Evolutionary conservation across 108 stramenopile genomes (phyloP), one percentile per base, ranked within the genome.

Genomic region (Pseudonitzschia multistriata): DNA sequence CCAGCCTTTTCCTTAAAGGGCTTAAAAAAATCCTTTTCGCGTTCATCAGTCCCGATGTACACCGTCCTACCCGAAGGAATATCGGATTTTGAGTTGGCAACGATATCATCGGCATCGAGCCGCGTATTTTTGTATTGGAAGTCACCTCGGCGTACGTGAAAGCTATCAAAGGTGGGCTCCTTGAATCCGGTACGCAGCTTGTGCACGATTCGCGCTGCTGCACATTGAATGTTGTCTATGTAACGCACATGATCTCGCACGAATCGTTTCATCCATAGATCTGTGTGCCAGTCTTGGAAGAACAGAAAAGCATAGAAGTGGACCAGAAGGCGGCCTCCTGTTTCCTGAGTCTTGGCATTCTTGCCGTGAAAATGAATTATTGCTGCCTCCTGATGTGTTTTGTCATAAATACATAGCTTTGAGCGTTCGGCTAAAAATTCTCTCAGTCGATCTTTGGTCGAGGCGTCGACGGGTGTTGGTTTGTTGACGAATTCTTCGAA

Each of bases 231-330:
- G 45, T 93, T 91, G 74, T 95, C 96, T 35, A 81, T 74, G 66
- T 95, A 97, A 33, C 96, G 74, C 28, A 96, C 83, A 72, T 93
- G 92, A 72, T 95, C 96, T 37, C 96, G 74, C 1, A 95, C 82
- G 50, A 95, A 93, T 56, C 96, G 76, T 63, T 92, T 89, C 70
- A 70, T 78, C 77, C 77, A 78, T 27, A 90, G 67, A 62, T 93
- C 89, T 57, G 85, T 84, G 56, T 76, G 66, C 86, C 87, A 93
- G 77, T 97, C 96, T 65, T 86, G 87, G 69, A 95, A 96, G 74
- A 93, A 96, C n/a, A 92, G 72, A 53, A 94, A 94, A 5, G 90
- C 85, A 71, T 97, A 97, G 80, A 95, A 95, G 63, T 97, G 96
- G 0, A 90, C 90, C 49, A 97, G 63, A 62, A 95, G 66, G 31